A percentile compares a stretch with the other conserved stretches of the same genome.
Evolutionary conservation across 768 basidiomycete species (phyloP).

Genomic region (Tremella fuciformis): DNA sequence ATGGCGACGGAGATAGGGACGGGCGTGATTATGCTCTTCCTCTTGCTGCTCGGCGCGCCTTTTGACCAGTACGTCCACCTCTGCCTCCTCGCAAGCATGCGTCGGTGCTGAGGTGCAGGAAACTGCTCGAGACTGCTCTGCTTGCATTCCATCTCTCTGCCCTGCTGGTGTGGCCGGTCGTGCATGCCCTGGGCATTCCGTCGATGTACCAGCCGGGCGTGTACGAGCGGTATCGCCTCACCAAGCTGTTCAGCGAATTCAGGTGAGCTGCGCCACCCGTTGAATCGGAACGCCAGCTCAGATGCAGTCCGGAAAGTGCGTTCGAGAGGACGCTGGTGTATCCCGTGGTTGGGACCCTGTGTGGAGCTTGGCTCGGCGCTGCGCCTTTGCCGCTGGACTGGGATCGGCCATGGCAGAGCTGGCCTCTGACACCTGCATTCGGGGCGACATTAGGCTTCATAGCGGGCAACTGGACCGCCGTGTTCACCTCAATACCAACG

Average conservation of each 20-base stretch:
- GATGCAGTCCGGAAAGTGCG: conserved; percentile 58
- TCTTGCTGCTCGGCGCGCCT: conserved; percentile 13
- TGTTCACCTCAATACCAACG: background rate
- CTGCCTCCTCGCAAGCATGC: background rate
- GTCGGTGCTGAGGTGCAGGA: conserved; percentile 51
- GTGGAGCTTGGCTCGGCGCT: conserved; percentile 77
- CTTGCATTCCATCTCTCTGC: conserved; percentile 68
- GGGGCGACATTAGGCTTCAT: conserved; percentile 39
- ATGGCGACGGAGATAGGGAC: conserved; percentile 22
- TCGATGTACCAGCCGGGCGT: conserved; percentile 56
- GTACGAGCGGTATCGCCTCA: conserved; percentile 66
- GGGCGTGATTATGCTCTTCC: conserved; percentile 49
- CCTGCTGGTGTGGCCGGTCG: conserved; percentile 65
- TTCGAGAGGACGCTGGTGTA: conserved; percentile 76
- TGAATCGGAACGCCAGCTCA: conserved; percentile 36
- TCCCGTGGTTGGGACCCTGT: conserved; percentile 67
- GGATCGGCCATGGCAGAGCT: conserved; percentile 83
- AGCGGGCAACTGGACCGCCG: conserved; percentile 25
- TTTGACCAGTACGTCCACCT: conserved; percentile 55
- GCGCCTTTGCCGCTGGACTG: conserved; percentile 90
- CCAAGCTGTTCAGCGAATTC: conserved; percentile 74
- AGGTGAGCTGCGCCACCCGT: conserved; percentile 60
- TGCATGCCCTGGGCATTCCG: conserved; percentile 67
- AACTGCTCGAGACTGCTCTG: conserved; percentile 63
- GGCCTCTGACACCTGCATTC: conserved; percentile 38